Evolutionary conservation across 352 stramenopile genomes (phyloP).

Genomic region (Phytophthora pinifolia): DNA sequence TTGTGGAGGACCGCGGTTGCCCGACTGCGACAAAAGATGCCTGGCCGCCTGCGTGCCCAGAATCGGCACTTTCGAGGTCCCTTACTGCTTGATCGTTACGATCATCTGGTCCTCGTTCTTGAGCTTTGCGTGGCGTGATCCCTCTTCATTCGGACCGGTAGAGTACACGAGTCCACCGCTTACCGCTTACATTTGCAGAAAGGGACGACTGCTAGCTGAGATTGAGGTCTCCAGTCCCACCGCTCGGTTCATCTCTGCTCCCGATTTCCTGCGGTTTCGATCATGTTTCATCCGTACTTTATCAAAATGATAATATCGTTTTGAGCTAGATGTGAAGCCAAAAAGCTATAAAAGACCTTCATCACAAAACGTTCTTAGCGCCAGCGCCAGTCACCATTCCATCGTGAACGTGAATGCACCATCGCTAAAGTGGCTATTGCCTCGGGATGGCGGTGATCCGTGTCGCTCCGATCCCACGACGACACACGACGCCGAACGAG

Average conservation of each 20-base stretch:
- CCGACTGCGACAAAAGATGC: no score
- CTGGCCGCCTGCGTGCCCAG: no score
- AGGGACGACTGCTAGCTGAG: neutral
- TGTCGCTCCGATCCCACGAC: slow-evolving; percentile 7
- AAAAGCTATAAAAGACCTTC: no score
- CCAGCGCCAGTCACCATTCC: neutral
- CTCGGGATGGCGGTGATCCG: slow-evolving; percentile 10
- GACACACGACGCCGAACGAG: slow-evolving; percentile 12
- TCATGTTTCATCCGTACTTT: no score
- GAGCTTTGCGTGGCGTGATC: slow-evolving; percentile 10
- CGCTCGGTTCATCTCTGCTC: neutral
- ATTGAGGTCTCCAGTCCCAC: neutral
- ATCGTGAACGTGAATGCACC: neutral
- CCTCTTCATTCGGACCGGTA: slow-evolving; percentile 21
- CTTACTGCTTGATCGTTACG: no score
- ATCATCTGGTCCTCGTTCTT: no score
- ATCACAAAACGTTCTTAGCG: neutral
- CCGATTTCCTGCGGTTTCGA: no score
- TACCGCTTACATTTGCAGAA: slow-evolving; percentile 23
- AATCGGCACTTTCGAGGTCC: no score
- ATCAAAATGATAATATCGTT: no score
- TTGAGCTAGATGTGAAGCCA: no score
- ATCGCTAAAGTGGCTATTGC: neutral
- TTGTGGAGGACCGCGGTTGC: no score
- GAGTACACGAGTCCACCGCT: slow-evolving; percentile 24